Evolutionary conservation across 495 filamentous ascomycete genomes (phyloP).

Genomic region (Tetracladium setigerum): DNA sequence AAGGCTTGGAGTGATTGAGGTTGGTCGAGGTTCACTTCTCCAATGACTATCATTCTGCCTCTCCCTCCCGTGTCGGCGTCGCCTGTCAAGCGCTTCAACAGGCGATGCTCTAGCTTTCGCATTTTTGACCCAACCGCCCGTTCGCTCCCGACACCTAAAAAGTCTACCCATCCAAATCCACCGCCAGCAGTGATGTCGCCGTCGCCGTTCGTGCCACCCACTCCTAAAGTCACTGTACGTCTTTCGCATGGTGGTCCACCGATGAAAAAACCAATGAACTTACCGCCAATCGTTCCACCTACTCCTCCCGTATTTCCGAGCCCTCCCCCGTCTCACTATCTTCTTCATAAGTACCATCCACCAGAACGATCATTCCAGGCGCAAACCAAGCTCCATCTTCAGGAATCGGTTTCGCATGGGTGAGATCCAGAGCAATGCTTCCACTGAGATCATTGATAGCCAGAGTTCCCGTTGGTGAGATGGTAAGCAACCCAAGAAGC

Average conservation of each 20-base stretch:
- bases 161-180: conserved; percentile 95
- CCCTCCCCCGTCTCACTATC: conserved; percentile 57
- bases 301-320: conserved; percentile 71
- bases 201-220: conserved; percentile 42
- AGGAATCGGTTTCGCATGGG: conserved; percentile 72
- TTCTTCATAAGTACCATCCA: conserved; percentile 93
- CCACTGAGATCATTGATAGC: conserved; percentile 82
- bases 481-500: conserved; percentile 73
- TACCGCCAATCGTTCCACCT: conserved; percentile 81
- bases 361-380: conserved; percentile 89
- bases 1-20: conserved; percentile 70
- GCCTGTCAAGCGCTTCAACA: conserved; percentile 13
- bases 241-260: conserved; percentile 87
- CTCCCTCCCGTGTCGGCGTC: conserved; percentile 26
- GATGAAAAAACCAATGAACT: conserved; percentile 81
- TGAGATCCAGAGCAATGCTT: conserved; percentile 75
- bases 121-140: conserved; percentile 75
- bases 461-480: conserved; percentile 75
- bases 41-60: conserved; percentile 60
- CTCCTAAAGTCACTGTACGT: conserved; percentile 68
- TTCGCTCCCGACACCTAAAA: conserved; percentile 84
- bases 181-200: conserved; percentile 52
- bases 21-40: conserved; percentile 79
- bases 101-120: conserved; percentile 54
- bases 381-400: conserved; percentile 84